Conservation (phyloP, 331 rosid species). For the Malus hybrid region DNA sequence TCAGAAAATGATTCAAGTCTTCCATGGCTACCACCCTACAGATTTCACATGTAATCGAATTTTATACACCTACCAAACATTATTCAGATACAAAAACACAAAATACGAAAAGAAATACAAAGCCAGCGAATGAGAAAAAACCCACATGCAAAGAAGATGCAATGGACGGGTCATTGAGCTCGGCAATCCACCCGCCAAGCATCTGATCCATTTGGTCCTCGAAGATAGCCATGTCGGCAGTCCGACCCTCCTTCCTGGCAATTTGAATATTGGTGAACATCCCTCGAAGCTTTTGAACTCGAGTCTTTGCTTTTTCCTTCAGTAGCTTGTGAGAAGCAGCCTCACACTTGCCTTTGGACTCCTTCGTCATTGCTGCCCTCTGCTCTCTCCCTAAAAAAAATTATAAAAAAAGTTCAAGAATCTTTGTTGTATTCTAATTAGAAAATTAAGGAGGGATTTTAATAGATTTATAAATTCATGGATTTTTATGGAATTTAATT, state of each 20-base stretch:
- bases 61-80: background rate
- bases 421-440: background rate
- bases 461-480: too few relatives aligned
- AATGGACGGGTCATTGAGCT: constrained; percentile 87
- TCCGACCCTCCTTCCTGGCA: constrained; percentile 84
- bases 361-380: constrained; percentile 44
- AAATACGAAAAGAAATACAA: background rate
- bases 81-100: background rate
- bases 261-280: constrained; percentile 66
- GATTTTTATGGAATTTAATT: too few relatives aligned
- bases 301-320: constrained; percentile 87
- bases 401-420: background rate
- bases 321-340: constrained; percentile 78
- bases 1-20: constrained; percentile 85
- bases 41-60: background rate
- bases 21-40: constrained; percentile 71
- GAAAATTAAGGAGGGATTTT: too few relatives aligned
- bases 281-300: constrained; percentile 73
- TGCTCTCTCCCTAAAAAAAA: constrained; percentile 10
- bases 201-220: constrained; percentile 87
- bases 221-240: constrained; percentile 49
- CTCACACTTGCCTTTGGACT: constrained; percentile 78
- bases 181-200: constrained; percentile 92
- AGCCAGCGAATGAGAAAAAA: constrained; percentile 13
- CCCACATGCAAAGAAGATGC: constrained; percentile 69